Evolutionary conservation across 2,329 filamentous ascomycete species (phyloP).

Genomic region (Colletotrichum australisinense): DNA sequence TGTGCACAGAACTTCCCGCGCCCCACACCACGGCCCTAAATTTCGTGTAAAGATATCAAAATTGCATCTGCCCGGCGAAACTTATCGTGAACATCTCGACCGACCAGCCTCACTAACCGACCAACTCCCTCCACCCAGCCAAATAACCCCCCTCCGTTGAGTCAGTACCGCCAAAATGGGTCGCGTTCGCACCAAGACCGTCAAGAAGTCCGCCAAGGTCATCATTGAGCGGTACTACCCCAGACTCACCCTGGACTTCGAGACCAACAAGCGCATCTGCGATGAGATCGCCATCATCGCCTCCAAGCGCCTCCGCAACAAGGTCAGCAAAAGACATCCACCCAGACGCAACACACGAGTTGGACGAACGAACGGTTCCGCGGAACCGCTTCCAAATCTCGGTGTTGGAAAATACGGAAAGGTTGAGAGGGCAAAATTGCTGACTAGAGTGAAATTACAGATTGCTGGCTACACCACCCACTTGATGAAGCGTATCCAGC

Average conservation of each 20-base stretch:
- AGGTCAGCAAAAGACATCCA: constrained; percentile 67
- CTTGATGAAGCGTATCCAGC: constrained; percentile 99
- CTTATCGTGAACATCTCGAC: constrained; percentile 55
- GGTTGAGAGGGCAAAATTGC: not conserved
- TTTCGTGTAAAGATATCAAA: constrained; percentile 9
- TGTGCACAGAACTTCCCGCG: not conserved
- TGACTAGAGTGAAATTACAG: constrained; percentile 54
- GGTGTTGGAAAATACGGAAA: not conserved
- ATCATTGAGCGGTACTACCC: constrained; percentile 99
- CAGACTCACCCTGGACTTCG: constrained; percentile 98
- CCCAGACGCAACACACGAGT: too few species aligned
- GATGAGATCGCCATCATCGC: constrained; percentile 99
- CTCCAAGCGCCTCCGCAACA: constrained; percentile 99
- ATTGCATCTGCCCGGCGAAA: not conserved
- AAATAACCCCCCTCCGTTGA: constrained; percentile 41
- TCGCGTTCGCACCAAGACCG: constrained; percentile 78
- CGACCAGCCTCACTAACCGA: constrained; percentile 55
- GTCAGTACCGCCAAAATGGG: constrained; percentile 72
- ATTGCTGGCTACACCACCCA: constrained; percentile 99
- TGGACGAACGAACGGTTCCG: too few species aligned
- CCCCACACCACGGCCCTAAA: constrained; percentile 22
- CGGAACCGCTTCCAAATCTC: constrained; percentile 15
- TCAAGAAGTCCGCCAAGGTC: constrained; percentile 92
- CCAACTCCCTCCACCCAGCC: constrained; percentile 44
- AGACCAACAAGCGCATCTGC: constrained; percentile 99